Evolutionary conservation across 768 basidiomycete genomes (phyloP).

Genomic region (Mycena metata): DNA sequence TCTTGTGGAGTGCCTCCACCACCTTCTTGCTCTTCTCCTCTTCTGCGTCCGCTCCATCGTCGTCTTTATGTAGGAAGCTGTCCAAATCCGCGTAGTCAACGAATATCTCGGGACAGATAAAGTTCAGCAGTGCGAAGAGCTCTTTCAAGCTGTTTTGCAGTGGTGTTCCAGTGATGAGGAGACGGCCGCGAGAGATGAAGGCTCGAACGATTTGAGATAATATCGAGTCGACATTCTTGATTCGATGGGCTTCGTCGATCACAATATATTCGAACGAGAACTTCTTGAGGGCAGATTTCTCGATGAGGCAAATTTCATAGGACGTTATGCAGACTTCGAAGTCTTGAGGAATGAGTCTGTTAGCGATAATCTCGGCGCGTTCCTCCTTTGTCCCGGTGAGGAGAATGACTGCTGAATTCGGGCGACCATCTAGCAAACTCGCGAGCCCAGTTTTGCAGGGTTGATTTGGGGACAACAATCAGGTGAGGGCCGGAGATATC

Average conservation of each 20-base stretch:
- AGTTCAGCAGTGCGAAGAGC: conserved; percentile 91
- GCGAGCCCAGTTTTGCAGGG: conserved; percentile 95
- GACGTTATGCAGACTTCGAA: conserved; percentile 97
- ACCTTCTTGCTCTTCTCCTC: conserved; percentile 92
- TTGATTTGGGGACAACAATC: conserved; percentile 98
- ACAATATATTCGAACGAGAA: conserved; percentile 98
- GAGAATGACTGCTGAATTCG: conserved; percentile 83
- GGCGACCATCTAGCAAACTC: conserved; percentile 95
- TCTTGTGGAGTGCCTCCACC: conserved; percentile 97
- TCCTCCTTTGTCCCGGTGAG: conserved; percentile 93
- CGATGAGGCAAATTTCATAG: conserved; percentile 97
- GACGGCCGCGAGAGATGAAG: conserved; percentile 88
- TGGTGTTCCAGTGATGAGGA: conserved; percentile 97
- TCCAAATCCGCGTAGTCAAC: conserved; percentile 93
- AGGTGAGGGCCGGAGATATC: conserved; percentile 88
- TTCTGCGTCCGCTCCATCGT: conserved; percentile 72
- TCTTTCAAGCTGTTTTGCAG: conserved; percentile 98
- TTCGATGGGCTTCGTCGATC: conserved; percentile 98
- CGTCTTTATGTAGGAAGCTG: conserved; percentile 93
- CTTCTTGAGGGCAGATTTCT: conserved; percentile 92
- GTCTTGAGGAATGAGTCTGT: conserved; percentile 84
- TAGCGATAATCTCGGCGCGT: conserved; percentile 83
- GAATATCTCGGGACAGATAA: conserved; percentile 97
- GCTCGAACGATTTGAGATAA: conserved; percentile 94
- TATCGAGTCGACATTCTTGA: conserved; percentile 98